Percentiles rank a stretch among this genome's conserved stretches.
These are phyloP conservation scores for Fomitiporia mediterranea DNA, from an alignment of 1,284 basidiomycete species.

Conservation along the genomic window DNA sequence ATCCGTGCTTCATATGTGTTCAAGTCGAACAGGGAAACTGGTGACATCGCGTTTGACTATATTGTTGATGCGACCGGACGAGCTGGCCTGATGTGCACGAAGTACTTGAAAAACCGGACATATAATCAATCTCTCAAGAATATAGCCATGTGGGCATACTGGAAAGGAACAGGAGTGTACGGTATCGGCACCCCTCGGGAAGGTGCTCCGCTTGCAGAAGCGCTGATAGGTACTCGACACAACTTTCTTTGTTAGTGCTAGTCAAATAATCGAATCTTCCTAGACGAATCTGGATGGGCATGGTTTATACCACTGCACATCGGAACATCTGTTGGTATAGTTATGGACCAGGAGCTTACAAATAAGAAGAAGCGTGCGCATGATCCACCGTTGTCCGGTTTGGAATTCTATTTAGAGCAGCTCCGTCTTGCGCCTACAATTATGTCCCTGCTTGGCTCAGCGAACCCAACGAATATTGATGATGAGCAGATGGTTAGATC, in stretches of 20 bases:
- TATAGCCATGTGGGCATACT: constrained; percentile 74
- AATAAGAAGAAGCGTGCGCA: constrained; percentile 32
- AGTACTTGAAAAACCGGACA: constrained; percentile 52
- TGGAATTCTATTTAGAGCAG: constrained; percentile 34
- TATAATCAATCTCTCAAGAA: constrained; percentile 67
- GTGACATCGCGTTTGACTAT: constrained; percentile 11
- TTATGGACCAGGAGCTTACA: constrained; percentile 56
- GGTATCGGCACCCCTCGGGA: constrained; percentile 47
- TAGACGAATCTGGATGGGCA: constrained; percentile 67
- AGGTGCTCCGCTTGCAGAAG: constrained; percentile 60
- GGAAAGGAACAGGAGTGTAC: constrained; percentile 51
- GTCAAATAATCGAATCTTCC: background rate
- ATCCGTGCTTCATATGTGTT: background rate
- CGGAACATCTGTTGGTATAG: constrained; percentile 64
- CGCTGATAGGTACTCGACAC: constrained; percentile 36
- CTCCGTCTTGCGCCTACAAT: constrained; percentile 46
- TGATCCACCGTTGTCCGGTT: constrained; percentile 23
- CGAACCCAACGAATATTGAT: background rate
- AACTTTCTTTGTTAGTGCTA: constrained; percentile 6
- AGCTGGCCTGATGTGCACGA: constrained; percentile 7
- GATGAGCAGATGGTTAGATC: constrained; percentile 35
- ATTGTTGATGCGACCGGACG: constrained; percentile 10
- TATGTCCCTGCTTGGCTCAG: constrained; percentile 39
- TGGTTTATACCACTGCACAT: constrained; percentile 76
- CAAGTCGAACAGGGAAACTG: background rate